Percentiles rank a stretch among this genome's conserved stretches.
Conservation (phyloP, 345 rosid genomes). For the Dipteronia sinensis region DNA sequence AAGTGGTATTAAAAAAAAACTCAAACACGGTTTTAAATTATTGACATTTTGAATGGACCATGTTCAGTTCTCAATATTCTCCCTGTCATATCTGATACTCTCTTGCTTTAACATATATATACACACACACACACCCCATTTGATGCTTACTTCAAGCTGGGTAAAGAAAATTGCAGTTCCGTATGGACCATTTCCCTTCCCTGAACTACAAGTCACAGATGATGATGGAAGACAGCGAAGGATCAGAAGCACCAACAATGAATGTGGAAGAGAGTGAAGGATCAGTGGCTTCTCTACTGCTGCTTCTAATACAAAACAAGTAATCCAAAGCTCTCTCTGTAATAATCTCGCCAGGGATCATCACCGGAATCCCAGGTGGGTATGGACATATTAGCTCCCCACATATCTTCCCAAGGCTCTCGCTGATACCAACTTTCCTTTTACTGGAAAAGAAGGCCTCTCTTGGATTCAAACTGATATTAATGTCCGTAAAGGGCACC, state of each 20-base stretch:
- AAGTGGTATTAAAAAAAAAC: no score
- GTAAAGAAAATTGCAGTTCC: neutral
- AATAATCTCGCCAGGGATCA: conserved; percentile 56
- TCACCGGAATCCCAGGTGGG: conserved; percentile 62
- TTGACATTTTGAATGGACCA: neutral
- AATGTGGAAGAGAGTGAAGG: conserved; percentile 45
- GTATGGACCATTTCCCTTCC: neutral
- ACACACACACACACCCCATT: no score
- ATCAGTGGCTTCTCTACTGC: conserved; percentile 32
- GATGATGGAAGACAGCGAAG: conserved; percentile 45
- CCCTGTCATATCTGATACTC: neutral
- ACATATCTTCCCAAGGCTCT: conserved; percentile 47
- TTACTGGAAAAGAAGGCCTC: conserved; percentile 57
- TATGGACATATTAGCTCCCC: conserved; percentile 69
- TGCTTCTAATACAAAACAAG: conserved; percentile 37
- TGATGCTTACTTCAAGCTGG: neutral
- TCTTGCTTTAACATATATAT: neutral
- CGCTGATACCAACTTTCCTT: conserved; percentile 37
- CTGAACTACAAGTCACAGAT: conserved; percentile 30
- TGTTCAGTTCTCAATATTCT: neutral
- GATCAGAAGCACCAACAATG: conserved; percentile 50
- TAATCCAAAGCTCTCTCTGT: conserved; percentile 46
- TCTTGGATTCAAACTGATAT: conserved; percentile 48
- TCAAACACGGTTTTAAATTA: no score
- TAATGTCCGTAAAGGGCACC: conserved; percentile 39